Conservation (phyloP, 1,284 basidiomycete species). For the Ceratobasidium theobromae region DNA sequence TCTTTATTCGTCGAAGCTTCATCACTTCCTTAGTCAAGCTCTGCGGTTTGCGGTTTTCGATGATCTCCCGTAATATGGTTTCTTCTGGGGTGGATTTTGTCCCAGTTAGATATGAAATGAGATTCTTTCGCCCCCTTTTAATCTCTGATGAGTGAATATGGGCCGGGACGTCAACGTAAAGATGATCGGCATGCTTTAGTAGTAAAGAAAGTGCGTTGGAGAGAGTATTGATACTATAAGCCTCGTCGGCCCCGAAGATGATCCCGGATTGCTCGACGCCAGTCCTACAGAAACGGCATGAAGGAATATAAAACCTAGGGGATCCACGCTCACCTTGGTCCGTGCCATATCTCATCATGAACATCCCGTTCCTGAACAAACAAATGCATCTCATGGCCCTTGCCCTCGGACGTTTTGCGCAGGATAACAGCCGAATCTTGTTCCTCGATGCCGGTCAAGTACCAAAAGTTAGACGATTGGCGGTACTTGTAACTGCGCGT, state of each 20-base stretch:
- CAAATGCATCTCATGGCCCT: slow-evolving; percentile 86
- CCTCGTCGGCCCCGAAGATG: slow-evolving; percentile 77
- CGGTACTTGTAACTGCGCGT: slow-evolving; percentile 85
- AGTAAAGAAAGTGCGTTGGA: slow-evolving; percentile 54
- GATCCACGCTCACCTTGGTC: slow-evolving; percentile 54
- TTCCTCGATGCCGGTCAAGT: slow-evolving; percentile 93
- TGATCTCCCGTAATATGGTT: slow-evolving; percentile 51
- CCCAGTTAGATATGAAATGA: slow-evolving; percentile 52
- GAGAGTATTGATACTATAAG: slow-evolving; percentile 54
- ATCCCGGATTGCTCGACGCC: slow-evolving; percentile 59
- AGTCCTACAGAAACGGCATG: slow-evolving; percentile 48
- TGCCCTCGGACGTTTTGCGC: slow-evolving; percentile 62
- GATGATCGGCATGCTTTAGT: slow-evolving; percentile 44
- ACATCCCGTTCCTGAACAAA: slow-evolving; percentile 81
- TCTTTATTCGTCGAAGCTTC: slow-evolving; percentile 67
- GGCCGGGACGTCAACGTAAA: slow-evolving; percentile 48
- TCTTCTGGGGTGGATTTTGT: slow-evolving; percentile 48
- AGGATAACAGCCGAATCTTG: slow-evolving; percentile 75
- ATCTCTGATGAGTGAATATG: slow-evolving; percentile 42
- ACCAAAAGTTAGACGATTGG: slow-evolving; percentile 92
- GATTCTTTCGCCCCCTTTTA: slow-evolving; percentile 50
- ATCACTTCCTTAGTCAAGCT: slow-evolving; percentile 63
- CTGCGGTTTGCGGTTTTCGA: slow-evolving; percentile 52
- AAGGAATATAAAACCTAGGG: slow-evolving; percentile 15
- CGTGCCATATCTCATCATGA: slow-evolving; percentile 89